A percentile compares a stretch with the other conserved stretches of the same genome.
Evolutionary conservation across 1,284 basidiomycete species (phyloP).

Genomic region (Trichosporon inkin): DNA sequence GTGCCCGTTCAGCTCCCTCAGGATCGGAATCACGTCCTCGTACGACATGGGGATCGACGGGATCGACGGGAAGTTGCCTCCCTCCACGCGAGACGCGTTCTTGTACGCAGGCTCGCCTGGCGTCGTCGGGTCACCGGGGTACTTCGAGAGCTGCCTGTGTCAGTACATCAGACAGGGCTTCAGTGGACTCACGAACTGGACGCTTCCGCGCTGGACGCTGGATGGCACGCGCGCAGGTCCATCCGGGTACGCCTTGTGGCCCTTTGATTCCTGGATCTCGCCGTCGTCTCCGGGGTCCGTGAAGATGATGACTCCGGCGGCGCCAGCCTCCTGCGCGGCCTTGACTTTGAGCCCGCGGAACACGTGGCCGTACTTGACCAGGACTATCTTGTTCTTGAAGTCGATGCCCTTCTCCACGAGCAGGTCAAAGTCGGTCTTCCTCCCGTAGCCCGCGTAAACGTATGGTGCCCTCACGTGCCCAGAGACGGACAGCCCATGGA

Average conservation of each 20-base stretch:
- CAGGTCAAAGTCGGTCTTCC: conserved; percentile 69
- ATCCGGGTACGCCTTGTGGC: conserved; percentile 70
- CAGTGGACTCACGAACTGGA: conserved; percentile 65
- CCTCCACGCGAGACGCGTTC: conserved; percentile 67
- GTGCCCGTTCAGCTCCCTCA: conserved; percentile 49
- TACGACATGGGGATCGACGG: conserved; percentile 63
- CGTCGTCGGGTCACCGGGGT: conserved; percentile 65
- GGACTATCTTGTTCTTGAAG: conserved; percentile 74
- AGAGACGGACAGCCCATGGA: conserved; percentile 45
- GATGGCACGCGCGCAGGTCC: conserved; percentile 82
- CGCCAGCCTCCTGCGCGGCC: conserved; percentile 75
- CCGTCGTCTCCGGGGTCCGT: conserved; percentile 87
- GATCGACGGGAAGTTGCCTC: conserved; percentile 70
- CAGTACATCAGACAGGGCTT: neutral
- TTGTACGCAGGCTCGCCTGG: conserved; percentile 83
- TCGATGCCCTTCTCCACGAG: conserved; percentile 62
- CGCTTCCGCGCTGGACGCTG: conserved; percentile 75
- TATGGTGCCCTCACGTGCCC: conserved; percentile 59
- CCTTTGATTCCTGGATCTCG: conserved; percentile 70
- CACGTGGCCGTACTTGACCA: conserved; percentile 72
- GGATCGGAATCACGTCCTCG: conserved; percentile 53
- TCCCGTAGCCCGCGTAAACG: conserved; percentile 78
- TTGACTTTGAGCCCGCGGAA: conserved; percentile 71
- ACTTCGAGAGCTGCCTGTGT: conserved; percentile 49
- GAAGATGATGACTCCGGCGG: conserved; percentile 64